These are phyloP conservation scores for Dictyostelium discoideum DNA, from an alignment of 78 protist genomes.

Conservation along the genomic window DNA sequence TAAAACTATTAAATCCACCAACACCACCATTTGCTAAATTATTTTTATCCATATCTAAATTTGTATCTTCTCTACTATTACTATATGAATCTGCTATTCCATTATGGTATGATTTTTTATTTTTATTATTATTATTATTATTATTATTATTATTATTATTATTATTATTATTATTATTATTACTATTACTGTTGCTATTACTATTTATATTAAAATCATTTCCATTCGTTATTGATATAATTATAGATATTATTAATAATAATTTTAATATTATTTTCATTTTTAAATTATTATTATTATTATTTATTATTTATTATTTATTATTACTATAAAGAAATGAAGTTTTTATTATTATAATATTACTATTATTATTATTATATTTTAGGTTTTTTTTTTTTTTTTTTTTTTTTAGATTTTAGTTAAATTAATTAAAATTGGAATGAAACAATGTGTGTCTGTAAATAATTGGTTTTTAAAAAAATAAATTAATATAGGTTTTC, in stretches of 20 bases:
- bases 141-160: background rate
- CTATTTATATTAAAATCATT: background rate
- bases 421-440: too few relatives aligned
- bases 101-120: background rate
- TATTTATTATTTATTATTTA: background rate
- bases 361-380: too few relatives aligned
- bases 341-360: too few relatives aligned
- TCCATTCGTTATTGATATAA: background rate
- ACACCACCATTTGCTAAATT: background rate
- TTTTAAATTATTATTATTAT: background rate
- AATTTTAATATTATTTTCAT: background rate
- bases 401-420: too few relatives aligned
- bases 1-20: constrained; percentile 1
- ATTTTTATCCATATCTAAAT: background rate
- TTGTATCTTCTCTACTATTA: background rate
- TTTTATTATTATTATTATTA: background rate
- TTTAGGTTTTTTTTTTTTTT: too few relatives aligned
- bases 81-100: background rate
- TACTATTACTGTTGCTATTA: background rate
- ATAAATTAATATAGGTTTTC: too few relatives aligned
- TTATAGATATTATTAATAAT: background rate
- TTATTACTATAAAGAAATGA: background rate
- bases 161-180: background rate
- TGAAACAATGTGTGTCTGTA: too few relatives aligned
- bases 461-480: too few relatives aligned